Evolutionary conservation across 129 eudicot species (phyloP).

Genomic region (Silybum marianum): DNA sequence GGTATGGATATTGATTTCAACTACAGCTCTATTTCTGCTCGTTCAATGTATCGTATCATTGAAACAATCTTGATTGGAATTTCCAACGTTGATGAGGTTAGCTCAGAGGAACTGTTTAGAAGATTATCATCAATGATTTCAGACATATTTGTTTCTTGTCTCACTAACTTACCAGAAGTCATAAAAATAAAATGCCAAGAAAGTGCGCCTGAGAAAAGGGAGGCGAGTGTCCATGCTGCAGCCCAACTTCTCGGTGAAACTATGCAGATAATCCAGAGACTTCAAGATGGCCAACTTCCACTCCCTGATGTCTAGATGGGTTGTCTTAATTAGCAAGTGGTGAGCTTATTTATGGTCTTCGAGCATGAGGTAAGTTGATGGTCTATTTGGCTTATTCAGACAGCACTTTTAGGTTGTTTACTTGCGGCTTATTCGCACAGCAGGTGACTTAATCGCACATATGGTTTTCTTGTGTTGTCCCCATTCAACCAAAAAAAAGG

Average conservation of each 20-base stretch:
- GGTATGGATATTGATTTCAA: background rate
- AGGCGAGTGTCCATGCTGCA: constrained; percentile 6
- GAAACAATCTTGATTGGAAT: constrained; percentile 9
- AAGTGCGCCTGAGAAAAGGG: background rate
- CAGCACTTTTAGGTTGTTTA: too few species aligned
- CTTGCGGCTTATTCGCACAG: too few species aligned
- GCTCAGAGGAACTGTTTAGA: background rate
- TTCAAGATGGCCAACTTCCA: background rate
- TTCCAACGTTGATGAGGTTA: background rate
- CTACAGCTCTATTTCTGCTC: constrained; percentile 20
- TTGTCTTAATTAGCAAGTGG: constrained; percentile 1
- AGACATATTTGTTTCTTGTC: constrained; percentile 32
- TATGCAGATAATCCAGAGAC: background rate
- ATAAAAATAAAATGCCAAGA: constrained; percentile 20
- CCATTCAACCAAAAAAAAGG: too few species aligned
- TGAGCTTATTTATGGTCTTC: background rate
- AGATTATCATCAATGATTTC: too few species aligned
- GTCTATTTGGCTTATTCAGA: too few species aligned
- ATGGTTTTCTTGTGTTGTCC: too few species aligned
- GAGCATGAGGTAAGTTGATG: background rate
- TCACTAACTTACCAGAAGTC: constrained; percentile 37
- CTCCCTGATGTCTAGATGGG: background rate
- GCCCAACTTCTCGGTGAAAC: constrained; percentile 30
- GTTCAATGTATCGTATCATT: constrained; percentile 38
- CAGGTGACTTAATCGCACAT: too few species aligned